phyloP scores from a whole-genome alignment of 495 filamentous ascomycete species.

The Hyaloscypha hepaticicola region DNA sequence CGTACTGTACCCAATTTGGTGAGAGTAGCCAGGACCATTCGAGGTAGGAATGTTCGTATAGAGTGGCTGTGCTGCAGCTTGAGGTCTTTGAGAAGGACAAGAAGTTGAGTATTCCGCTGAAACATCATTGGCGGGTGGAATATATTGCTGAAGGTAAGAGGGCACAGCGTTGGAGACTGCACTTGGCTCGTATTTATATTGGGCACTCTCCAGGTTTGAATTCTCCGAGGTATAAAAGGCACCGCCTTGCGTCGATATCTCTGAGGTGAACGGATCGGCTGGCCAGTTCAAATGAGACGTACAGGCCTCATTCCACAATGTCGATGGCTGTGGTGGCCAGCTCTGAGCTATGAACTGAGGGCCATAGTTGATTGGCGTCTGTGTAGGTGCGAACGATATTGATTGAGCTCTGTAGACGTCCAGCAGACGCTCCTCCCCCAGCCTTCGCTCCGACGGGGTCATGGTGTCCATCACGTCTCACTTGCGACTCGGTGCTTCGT shows the following conservation, averaged over 20 bases:
- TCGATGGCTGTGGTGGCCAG: neutral
- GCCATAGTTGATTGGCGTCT: neutral
- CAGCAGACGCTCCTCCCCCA: neutral
- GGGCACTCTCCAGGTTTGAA: neutral
- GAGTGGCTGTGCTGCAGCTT: neutral
- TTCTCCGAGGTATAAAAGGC: neutral
- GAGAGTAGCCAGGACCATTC: neutral
- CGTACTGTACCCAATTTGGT: neutral
- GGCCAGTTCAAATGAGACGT: neutral
- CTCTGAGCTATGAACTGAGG: neutral
- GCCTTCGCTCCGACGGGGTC: neutral
- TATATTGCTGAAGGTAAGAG: neutral
- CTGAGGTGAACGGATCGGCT: neutral
- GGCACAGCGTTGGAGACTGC: neutral
- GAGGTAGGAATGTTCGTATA: neutral
- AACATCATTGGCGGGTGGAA: neutral
- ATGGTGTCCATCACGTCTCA: neutral
- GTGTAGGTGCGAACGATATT: neutral
- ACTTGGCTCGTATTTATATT: neutral
- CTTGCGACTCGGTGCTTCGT: neutral
- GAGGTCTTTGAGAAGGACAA: neutral
- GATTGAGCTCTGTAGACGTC: neutral
- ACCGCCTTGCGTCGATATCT: neutral
- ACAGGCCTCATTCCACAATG: neutral
- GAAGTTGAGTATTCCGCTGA: neutral